These are phyloP conservation scores for Solanum phureja DNA, from an alignment of 257 asterid species.

Conservation along the genomic window DNA sequence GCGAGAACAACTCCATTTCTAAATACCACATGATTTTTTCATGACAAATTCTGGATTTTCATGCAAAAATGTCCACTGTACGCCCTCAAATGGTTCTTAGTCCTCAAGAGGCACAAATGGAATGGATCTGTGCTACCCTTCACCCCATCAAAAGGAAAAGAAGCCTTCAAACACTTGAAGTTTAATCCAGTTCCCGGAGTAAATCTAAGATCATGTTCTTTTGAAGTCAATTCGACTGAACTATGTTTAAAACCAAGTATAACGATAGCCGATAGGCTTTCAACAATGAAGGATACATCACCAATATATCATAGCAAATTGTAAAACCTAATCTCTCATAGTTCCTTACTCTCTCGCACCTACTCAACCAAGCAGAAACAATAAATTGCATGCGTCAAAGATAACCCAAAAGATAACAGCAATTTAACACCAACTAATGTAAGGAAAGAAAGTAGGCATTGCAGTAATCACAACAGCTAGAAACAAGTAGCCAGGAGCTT, in stretches of 20 bases:
- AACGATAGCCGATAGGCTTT: too few relatives aligned
- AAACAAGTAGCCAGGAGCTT: neutral
- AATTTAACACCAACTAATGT: neutral
- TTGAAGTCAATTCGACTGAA: neutral
- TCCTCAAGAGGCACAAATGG: neutral
- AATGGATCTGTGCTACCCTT: neutral
- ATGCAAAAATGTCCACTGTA: neutral
- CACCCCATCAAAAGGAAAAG: neutral
- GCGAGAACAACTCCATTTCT: too few relatives aligned
- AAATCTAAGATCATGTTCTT: neutral
- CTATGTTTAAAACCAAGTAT: too few relatives aligned
- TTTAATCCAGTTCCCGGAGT: neutral
- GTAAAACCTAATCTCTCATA: too few relatives aligned
- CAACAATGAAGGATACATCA: too few relatives aligned
- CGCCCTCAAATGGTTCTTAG: neutral
- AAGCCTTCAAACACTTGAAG: neutral
- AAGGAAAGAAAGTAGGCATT: neutral
- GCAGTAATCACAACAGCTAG: neutral
- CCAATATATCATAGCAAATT: too few relatives aligned
- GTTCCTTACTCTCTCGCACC: too few relatives aligned
- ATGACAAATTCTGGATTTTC: neutral
- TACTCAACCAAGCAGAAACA: too few relatives aligned
- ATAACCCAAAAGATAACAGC: neutral
- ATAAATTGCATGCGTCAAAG: too few relatives aligned
- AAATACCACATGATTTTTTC: neutral